phyloP scores from a whole-genome alignment of 495 filamentous ascomycete genomes.

The Penicillium dipodomyicola region DNA sequence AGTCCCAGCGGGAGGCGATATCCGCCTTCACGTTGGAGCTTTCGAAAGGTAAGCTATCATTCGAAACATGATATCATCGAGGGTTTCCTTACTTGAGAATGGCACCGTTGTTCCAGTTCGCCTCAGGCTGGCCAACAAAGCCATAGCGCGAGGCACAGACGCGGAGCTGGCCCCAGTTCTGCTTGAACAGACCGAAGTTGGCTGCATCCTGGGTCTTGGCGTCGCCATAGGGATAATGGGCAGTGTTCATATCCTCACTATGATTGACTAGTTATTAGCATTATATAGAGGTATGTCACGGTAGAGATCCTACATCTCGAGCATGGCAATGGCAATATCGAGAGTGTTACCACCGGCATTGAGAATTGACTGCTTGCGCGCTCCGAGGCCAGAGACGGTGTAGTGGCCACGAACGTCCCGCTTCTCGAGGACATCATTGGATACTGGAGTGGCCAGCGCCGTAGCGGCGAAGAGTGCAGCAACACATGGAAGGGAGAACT shows the following conservation, averaged over 20 bases:
- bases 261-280: not conserved
- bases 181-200: not conserved
- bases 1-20: not conserved
- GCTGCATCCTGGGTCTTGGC: not conserved
- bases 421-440: not conserved
- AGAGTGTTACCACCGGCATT: not conserved
- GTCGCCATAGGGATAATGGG: not conserved
- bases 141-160: not conserved
- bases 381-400: not conserved
- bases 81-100: not conserved
- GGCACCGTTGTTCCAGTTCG: not conserved
- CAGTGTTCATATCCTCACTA: not conserved
- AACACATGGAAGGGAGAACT: not conserved
- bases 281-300: not conserved
- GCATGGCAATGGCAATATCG: not conserved
- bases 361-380: not conserved
- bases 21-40: not conserved
- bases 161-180: not conserved
- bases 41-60: not conserved
- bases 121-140: not conserved
- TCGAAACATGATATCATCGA: not conserved
- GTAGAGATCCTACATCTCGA: not conserved
- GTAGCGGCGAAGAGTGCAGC: not conserved
- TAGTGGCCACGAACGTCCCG: not conserved
- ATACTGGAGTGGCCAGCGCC: not conserved